A percentile compares a stretch with the other conserved stretches of the same genome.
phyloP scores from a whole-genome alignment of 1,284 basidiomycete species.

The Chondrostereum purpureum region DNA sequence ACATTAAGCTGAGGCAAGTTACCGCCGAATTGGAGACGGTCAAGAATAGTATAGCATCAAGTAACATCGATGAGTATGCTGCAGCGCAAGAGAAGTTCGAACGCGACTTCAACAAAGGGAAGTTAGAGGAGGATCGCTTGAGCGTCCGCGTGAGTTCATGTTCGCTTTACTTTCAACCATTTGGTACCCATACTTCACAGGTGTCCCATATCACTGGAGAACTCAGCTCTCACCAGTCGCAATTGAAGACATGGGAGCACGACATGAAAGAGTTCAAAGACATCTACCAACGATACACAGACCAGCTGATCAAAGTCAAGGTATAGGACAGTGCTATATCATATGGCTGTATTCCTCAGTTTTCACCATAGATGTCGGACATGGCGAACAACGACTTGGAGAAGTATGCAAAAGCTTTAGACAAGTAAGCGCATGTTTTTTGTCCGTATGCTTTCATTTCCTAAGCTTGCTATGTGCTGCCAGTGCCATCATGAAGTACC shows the following conservation, averaged over 20 bases:
- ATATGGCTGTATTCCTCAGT: slow-evolving; percentile 4
- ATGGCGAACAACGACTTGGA: slow-evolving; percentile 94
- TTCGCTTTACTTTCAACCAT: no score
- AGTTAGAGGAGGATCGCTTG: slow-evolving; percentile 65
- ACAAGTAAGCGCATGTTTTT: slow-evolving; percentile 59
- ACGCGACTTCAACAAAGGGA: slow-evolving; percentile 73
- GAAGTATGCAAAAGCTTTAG: slow-evolving; percentile 94
- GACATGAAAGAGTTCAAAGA: slow-evolving; percentile 88
- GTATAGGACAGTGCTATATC: slow-evolving; percentile 30
- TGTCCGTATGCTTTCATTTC: slow-evolving; percentile 2
- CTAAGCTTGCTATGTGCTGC: slow-evolving; percentile 13
- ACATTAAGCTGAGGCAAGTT: slow-evolving; percentile 77
- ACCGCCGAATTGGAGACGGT: no score
- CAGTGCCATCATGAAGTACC: slow-evolving; percentile 97
- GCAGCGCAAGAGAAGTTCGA: no score
- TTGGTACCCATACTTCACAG: no score
- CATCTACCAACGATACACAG: slow-evolving; percentile 79
- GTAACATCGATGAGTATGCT: no score
- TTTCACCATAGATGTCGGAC: slow-evolving; percentile 69
- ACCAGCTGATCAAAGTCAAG: slow-evolving; percentile 93
- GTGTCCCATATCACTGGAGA: slow-evolving; percentile 80
- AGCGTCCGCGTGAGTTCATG: no score
- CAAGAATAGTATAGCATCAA: no score
- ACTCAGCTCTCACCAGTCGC: slow-evolving; percentile 68
- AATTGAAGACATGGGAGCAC: slow-evolving; percentile 59